Conservation (phyloP, 768 basidiomycete genomes). For the Tephrocybe sp. region DNA sequence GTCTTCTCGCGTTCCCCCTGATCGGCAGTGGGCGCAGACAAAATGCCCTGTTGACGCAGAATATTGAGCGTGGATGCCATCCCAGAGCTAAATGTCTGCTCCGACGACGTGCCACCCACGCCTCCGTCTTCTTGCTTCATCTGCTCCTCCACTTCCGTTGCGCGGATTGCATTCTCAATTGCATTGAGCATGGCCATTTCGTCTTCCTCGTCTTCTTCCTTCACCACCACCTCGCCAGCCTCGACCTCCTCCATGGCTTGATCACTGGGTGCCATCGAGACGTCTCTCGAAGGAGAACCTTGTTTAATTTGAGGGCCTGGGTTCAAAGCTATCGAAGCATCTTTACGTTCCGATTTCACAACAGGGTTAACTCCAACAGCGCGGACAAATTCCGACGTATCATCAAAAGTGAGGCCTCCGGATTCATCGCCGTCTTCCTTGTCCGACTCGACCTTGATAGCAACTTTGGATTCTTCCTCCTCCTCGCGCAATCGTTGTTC, state of each 20-base stretch:
- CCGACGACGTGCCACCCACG: constrained; percentile 63
- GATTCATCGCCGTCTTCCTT: constrained; percentile 42
- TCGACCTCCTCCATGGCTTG: constrained; percentile 72
- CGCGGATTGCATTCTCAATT: constrained; percentile 68
- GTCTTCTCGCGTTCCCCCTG: constrained; percentile 73
- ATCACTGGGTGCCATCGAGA: constrained; percentile 58
- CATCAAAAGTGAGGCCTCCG: constrained; percentile 83
- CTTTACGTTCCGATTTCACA: constrained; percentile 44
- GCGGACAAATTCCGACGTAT: constrained; percentile 95
- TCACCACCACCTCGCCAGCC: constrained; percentile 75
- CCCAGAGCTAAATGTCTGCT: constrained; percentile 79
- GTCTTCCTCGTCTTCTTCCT: constrained; percentile 76
- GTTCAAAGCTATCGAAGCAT: constrained; percentile 20
- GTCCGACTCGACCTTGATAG: constrained; percentile 25
- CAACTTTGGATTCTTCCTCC: constrained; percentile 35
- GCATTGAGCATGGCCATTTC: constrained; percentile 73
- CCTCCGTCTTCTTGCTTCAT: constrained; percentile 27
- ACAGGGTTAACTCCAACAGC: constrained; percentile 69
- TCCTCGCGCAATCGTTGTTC: constrained; percentile 58
- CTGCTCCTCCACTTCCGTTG: constrained; percentile 53
- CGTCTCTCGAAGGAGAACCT: constrained; percentile 46
- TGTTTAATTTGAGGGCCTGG: constrained; percentile 25
- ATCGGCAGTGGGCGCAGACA: constrained; percentile 63
- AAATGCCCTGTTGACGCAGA: constrained; percentile 88
- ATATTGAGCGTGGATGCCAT: constrained; percentile 88